Evolutionary conservation across 1,139 yeast genomes (phyloP).

Genomic region (Debaryomycetaceae sp.): DNA sequence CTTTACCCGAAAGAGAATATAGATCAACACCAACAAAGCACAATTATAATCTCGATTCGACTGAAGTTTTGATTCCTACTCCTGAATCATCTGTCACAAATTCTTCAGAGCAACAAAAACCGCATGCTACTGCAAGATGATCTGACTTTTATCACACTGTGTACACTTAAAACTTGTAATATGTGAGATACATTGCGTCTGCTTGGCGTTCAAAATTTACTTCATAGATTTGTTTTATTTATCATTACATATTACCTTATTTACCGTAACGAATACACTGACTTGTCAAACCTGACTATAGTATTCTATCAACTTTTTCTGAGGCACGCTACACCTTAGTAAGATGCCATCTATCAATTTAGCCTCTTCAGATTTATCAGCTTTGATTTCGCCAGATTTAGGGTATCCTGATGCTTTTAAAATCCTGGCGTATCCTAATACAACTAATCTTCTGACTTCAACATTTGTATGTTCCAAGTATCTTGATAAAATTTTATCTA

Average conservation of each 20-base stretch:
- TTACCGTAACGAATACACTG: neutral
- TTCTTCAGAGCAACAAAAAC: slow-evolving; percentile 3
- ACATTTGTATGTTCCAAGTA: slow-evolving; percentile 31
- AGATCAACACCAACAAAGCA: slow-evolving; percentile 2
- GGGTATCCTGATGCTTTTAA: slow-evolving; percentile 17
- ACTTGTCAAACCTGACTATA: slow-evolving; percentile 21
- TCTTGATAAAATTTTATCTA: slow-evolving; percentile 27
- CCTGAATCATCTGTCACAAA: slow-evolving; percentile 20
- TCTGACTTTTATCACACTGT: neutral
- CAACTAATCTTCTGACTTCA: slow-evolving; percentile 38
- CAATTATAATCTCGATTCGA: slow-evolving; percentile 3
- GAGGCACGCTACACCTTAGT: slow-evolving; percentile 28
- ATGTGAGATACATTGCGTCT: neutral
- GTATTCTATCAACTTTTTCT: slow-evolving; percentile 35
- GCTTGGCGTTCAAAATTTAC: slow-evolving; percentile 1
- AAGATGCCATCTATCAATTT: slow-evolving; percentile 21
- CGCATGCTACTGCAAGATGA: neutral
- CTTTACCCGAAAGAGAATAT: slow-evolving; percentile 12
- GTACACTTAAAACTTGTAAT: too few species aligned
- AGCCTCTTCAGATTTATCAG: slow-evolving; percentile 9
- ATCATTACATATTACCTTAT: neutral
- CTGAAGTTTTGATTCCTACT: slow-evolving; percentile 16
- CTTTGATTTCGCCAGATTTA: slow-evolving; percentile 6
- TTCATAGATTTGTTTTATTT: slow-evolving; percentile 2
- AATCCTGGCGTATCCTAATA: slow-evolving; percentile 40